These are phyloP conservation scores for Posidonia australis DNA, from an alignment of 106 monocot genomes.

Conservation along the genomic window DNA sequence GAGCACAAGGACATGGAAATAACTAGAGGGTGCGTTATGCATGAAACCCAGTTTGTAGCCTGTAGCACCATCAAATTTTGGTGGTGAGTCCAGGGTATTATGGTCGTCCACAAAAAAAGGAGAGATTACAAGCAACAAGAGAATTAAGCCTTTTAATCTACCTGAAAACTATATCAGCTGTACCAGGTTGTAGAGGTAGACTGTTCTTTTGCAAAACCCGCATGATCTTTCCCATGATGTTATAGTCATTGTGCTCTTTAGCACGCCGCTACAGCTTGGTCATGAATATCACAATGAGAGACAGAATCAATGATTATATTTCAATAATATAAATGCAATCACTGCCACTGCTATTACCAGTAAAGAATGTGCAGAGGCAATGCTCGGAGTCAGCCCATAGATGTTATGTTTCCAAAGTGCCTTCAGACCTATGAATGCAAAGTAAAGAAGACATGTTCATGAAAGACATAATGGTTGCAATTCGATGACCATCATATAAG, in stretches of 20 bases:
- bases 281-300: neutral
- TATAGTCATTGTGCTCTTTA: slow-evolving; percentile 54
- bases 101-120: neutral
- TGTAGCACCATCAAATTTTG: no score
- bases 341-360: slow-evolving; percentile 48
- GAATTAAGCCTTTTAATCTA: slow-evolving; percentile 1
- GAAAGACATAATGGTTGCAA: no score
- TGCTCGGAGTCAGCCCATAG: slow-evolving; percentile 76
- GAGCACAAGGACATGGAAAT: no score
- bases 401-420: slow-evolving; percentile 92
- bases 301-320: neutral
- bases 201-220: slow-evolving; percentile 43
- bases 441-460: neutral
- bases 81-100: no score
- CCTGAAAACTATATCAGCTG: slow-evolving; percentile 95
- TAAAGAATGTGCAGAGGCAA: slow-evolving; percentile 80
- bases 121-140: neutral
- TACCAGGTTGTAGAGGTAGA: slow-evolving; percentile 78
- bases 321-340: neutral
- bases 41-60: no score
- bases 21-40: no score
- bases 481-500: no score
- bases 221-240: slow-evolving; percentile 70
- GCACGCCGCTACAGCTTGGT: slow-evolving; percentile 52
- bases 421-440: slow-evolving; percentile 51